Evolutionary conservation across 768 basidiomycete genomes (phyloP), one percentile per base, ranked within the genome.

Genomic region (Tylopilus subfusipes): DNA sequence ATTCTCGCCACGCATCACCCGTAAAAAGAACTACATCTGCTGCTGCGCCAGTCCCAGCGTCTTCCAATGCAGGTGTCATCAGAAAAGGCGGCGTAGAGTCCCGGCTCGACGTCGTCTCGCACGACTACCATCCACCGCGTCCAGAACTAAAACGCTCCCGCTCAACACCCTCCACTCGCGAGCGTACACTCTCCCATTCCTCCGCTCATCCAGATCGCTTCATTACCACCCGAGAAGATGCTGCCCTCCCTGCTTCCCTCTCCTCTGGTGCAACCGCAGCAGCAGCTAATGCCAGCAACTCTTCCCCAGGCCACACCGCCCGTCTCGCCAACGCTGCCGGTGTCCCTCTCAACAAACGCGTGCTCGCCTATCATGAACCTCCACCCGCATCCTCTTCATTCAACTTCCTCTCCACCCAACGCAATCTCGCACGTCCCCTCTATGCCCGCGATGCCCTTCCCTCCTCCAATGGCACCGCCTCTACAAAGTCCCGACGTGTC

Each of bases 361-460:
- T 97, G 48, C 80, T 97, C 8, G 86, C 89, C 6, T 97, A 93
- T 70, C 88, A 92, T 67, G 92, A 94, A 66, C 83, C 83, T 16
- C 93, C 94, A 0, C 88, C 93, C 2, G 68, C 84, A 0, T 83
- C 93, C 0, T 86, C 86, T 3, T 86, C 88, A 2, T 88, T 93
- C 61, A 81, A 80, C 1, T 83, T 85, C 6, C 82, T 94, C 24
- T 78, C 83, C 18, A 80, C 85, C 60, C 93, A 89, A 61, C 86
- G 89, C 47, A 86, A 87, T 66, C 85, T 81, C 51, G 92, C 83
- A 2, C 79, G 82, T 12, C 88, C 93, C 1, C 78, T 90, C 11
- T 90, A 88, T 59, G 82, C 85, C 5, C 82, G 86, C 12, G 83
- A 85, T 0, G 75, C 83, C 1, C 68, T 89, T 22, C 75, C 84